Percentiles rank a stretch among this genome's conserved stretches.
These are phyloP conservation scores for Teratosphaeria epicoccoides DNA, from an alignment of 2,329 filamentous ascomycete species.

Conservation along the genomic window DNA sequence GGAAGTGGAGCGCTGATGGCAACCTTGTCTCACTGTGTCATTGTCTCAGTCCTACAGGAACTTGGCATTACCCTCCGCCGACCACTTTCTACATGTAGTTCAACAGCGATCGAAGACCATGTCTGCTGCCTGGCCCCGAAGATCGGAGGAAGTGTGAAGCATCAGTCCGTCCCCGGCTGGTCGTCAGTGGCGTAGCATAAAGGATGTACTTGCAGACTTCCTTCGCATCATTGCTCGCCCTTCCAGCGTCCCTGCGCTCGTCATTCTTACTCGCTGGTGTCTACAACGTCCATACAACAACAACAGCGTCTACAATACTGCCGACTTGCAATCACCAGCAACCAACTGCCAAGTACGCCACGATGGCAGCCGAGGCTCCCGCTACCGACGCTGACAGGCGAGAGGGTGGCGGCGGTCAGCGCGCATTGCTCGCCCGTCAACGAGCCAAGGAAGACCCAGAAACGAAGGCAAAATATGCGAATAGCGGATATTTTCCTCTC, in stretches of 20 bases:
- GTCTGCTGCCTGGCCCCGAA: too few relatives aligned
- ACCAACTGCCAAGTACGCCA: constrained; percentile 9
- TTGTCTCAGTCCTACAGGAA: too few relatives aligned
- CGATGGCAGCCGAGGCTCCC: constrained; percentile 22
- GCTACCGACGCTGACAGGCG: constrained; percentile 8
- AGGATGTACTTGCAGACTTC: background rate
- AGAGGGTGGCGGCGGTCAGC: constrained; percentile 11
- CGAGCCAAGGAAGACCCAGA: constrained; percentile 14
- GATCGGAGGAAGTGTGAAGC: too few relatives aligned
- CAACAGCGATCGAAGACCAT: too few relatives aligned
- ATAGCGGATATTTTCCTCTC: constrained; percentile 54
- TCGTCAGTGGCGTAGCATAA: background rate
- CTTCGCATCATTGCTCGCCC: constrained; percentile 4
- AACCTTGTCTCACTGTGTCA: too few relatives aligned
- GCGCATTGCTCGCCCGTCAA: constrained; percentile 27
- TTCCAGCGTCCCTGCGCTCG: constrained; percentile 7
- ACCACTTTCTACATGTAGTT: too few relatives aligned
- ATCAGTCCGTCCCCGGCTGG: background rate
- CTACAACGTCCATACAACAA: background rate
- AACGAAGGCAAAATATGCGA: background rate
- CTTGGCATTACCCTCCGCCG: too few relatives aligned
- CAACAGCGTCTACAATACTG: background rate
- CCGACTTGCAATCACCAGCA: background rate
- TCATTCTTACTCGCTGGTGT: constrained; percentile 3
- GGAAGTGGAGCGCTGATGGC: too few relatives aligned